Evolutionary conservation across 345 rosid species (phyloP), one percentile per base, ranked within the genome.

Genomic region (Camelina laxa): DNA sequence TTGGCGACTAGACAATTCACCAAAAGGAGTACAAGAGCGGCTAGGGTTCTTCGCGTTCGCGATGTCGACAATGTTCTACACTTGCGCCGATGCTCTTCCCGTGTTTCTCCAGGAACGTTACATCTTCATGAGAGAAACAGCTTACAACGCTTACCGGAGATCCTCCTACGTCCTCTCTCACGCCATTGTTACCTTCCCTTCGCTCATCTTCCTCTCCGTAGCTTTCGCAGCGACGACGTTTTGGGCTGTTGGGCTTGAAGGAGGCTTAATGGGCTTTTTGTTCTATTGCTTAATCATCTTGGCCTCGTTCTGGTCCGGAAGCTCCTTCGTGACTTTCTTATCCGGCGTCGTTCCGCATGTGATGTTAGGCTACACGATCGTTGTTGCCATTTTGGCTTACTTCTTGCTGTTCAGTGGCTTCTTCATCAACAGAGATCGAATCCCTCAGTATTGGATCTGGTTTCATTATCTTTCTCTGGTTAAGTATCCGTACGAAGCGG

Each of bases 391-490:
- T 20, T 60, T 91, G 12, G 90, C 96, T 41, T 94, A 91, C 83
- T 91, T 88, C 79, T 80, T 93, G 11, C 88, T 94, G 11, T 90
- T 94, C 80, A 88, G 97, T 24, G 98, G 98, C 14, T 91, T 94
- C 87, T 91, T 91, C 91, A 85, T 94, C 30, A 82, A 88, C 31
- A 74, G 89, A 3, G 84, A 88, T 48, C 74, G 97, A 16, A 86
- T 93, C 48, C 96, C 94, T 3, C 4, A 38, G 1, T 91, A 87
- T 60, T 91, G 97, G 97, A 38, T 87, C 9, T 91, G 97, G 97
- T 88, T 91, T 67, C 96, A 93, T 79, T 93, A 88, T 81, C 68
- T 91, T 3, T 91, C 98, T 12, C 85, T 93, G 4, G 91, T 91
- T 49, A 91, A 93, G 67, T 93, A 89, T 35, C 96, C 98, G 0